phyloP scores from a whole-genome alignment of 495 filamentous ascomycete genomes.

The Penicillium maclennaniae region DNA sequence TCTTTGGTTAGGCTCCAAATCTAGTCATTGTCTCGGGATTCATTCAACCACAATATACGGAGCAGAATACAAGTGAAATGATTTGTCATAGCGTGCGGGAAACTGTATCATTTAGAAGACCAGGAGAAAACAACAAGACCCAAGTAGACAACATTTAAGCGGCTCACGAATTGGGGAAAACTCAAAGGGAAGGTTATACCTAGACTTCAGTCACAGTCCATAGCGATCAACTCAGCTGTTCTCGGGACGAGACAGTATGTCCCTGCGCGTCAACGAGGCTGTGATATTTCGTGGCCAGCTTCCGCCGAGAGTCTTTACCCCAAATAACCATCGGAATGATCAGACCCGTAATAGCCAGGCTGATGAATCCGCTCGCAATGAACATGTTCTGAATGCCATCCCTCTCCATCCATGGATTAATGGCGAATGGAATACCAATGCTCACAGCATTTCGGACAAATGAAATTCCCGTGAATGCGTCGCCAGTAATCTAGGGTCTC shows the following conservation, averaged over 20 bases:
- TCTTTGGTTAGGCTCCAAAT: not conserved
- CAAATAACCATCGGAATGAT: slow-evolving; percentile 28
- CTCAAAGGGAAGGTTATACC: not conserved
- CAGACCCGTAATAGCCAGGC: slow-evolving; percentile 18
- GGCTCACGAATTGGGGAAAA: not conserved
- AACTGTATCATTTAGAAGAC: too few species aligned
- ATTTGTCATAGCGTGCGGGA: too few species aligned
- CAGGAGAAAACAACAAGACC: too few species aligned
- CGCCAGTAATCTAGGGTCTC: slow-evolving; percentile 28
- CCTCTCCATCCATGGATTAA: slow-evolving; percentile 28
- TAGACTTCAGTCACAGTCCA: not conserved
- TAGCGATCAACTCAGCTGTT: not conserved
- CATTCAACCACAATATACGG: not conserved
- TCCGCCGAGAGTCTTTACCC: slow-evolving; percentile 24
- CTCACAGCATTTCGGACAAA: slow-evolving; percentile 33
- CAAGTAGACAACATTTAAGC: too few species aligned
- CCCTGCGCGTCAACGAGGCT: slow-evolving; percentile 17
- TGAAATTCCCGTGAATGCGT: slow-evolving; percentile 33
- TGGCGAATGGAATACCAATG: slow-evolving; percentile 35
- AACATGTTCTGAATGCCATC: slow-evolving; percentile 33
- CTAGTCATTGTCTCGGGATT: not conserved
- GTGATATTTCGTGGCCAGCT: slow-evolving; percentile 12
- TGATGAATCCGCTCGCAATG: slow-evolving; percentile 29
- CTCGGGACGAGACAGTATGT: not conserved
- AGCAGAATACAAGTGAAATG: too few species aligned